Evolutionary conservation across 2,329 filamentous ascomycete genomes (phyloP), one percentile per base, ranked within the genome.

Genomic region (Paraphaeosphaeria sporulosa): DNA sequence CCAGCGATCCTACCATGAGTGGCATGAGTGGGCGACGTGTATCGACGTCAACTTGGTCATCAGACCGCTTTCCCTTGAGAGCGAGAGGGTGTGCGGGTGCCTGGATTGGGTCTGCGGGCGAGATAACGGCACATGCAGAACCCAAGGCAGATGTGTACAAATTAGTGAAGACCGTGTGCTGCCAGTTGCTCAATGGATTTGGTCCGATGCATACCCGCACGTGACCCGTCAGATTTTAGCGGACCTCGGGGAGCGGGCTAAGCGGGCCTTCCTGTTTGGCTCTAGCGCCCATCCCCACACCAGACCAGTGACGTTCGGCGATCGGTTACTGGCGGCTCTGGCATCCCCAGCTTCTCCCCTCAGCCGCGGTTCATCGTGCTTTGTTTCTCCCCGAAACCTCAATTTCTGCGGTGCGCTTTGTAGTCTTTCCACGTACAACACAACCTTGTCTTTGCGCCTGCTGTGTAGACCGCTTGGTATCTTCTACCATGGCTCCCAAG

Each of bases 401-500:
- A n/a, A 47, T 6, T 12, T 30, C 54, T 34, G 19, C 19, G n/a
- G 8, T 23, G 42, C 19, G 42, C 42, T 58, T 10, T 51, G 15
- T 30, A 15, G 12, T 32, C 51, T 50, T n/a, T 21, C 32, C 19
- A 12, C 38, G 5, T 40, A 23, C 3, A 23, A 43, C 6, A 44
- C n/a, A 19, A n/a, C 27, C 21, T 10, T 38, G 5, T 12, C 42
- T 2, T 8, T 2, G 42, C 40, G 27, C 27, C n/a, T 25, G 4
- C 27, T 15, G 38, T 38, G 52, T 27, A 44, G 42, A 15, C 32
- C 2, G n/a, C 30, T 46, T 23, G 32, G 17, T 34, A 27, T 15
- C 12, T 42, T 47, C 10, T 38, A 67, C 17, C 55, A 77, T 78
- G 76, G 69, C 71, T 44, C 65, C 72, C 15, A 73, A 69, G 69